Evolutionary conservation across 2,329 filamentous ascomycete genomes (phyloP), one percentile per base, ranked within the genome.

Genomic region (Penicillium sp.): DNA sequence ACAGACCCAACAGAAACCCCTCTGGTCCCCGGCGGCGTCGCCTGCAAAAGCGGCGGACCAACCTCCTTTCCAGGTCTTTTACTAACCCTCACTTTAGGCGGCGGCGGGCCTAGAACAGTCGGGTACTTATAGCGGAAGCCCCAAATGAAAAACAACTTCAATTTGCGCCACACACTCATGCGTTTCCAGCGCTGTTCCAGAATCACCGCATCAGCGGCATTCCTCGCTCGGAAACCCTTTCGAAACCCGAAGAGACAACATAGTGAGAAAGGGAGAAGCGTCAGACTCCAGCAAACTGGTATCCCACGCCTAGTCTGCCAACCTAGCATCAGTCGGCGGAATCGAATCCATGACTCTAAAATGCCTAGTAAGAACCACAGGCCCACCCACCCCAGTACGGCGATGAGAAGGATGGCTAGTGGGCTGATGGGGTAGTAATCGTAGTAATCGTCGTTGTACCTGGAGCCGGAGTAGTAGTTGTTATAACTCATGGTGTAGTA

Each of bases 221-320:
- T 62, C 5, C 67, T 64, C 4, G 66, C 61, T 1, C 64, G 63
- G 34, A 57, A 68, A 6, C 67, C 67, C 46, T 60, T 67, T 1
- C 63, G 58, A 44, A 61, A 64, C 21, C 55, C 34, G n/a, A 41
- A 63, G 4, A 67, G 50, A 21, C 60, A 60, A 18, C 63, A 34
- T 1, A 63, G 39, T 1, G 58, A 58, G 5, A 65, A 27, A 2
- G 65, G 58, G 13, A 68, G 52, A 13, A 62, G 46, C 1, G 55
- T 52, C 29, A 69, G 49, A 8, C 58, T 56, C 67, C 67, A 69
- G 42, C 56, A 65, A 8, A 68, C 49, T 1, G 67, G 67, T 2
- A 69, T 33, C 2, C 67, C 67, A n/a, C 67, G 66, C 1, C 66
- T 60, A 3, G 67, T 64, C 39, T 68, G 66, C 67, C 66, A 69